Conservation (phyloP, 371 early-diverging fungal genomes). For the Actinomucor elegans region DNA sequence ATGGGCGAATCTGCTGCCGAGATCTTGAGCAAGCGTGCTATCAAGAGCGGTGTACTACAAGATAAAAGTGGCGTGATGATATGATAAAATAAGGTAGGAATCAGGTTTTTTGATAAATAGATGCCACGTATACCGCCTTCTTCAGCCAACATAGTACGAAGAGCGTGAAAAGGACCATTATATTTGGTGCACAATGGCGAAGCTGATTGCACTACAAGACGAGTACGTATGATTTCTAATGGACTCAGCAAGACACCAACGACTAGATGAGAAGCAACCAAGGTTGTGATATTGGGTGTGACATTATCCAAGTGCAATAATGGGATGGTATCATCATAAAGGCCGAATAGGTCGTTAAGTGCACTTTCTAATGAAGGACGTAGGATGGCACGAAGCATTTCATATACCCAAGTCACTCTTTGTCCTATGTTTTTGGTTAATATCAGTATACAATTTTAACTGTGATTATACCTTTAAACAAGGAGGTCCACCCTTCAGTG, state of each 20-base stretch:
- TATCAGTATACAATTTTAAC: not conserved
- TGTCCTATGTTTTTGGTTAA: conserved; percentile 51
- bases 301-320: conserved; percentile 64
- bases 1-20: conserved; percentile 67
- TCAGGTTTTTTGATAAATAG: conserved; percentile 67
- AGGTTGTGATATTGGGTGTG: conserved; percentile 64
- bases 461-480: conserved; percentile 60
- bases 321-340: conserved; percentile 79
- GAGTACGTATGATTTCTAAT: conserved; percentile 71
- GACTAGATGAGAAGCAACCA: conserved; percentile 66
- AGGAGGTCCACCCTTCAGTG: conserved; percentile 63
- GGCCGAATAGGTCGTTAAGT: conserved; percentile 73
- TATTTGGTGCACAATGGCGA: conserved; percentile 74
- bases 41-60: conserved; percentile 65
- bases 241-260: conserved; percentile 76
- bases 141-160: conserved; percentile 68
- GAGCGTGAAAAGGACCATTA: conserved; percentile 65
- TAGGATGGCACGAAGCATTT: conserved; percentile 66
- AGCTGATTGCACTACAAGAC: conserved; percentile 73
- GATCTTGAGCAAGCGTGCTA: conserved; percentile 67
- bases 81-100: conserved; percentile 80
- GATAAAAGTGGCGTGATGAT: conserved; percentile 71
- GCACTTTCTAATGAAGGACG: conserved; percentile 74
- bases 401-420: conserved; percentile 69
- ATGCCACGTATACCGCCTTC: conserved; percentile 77